phyloP scores from a whole-genome alignment of 306 rosid genomes.

The Coriaria nepalensis region DNA sequence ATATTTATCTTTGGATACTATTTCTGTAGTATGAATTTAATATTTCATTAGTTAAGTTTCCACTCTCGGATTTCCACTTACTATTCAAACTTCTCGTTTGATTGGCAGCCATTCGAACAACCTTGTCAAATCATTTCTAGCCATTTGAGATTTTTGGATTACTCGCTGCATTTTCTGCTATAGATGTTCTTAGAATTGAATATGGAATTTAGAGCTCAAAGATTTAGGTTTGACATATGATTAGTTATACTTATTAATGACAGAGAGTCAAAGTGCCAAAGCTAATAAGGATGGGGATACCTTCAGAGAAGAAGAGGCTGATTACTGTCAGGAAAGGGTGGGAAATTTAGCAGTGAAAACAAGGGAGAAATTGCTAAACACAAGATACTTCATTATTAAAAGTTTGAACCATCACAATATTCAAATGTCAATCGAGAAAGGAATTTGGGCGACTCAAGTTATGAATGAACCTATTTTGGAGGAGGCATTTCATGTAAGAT shows the following conservation, averaged over 20 bases:
- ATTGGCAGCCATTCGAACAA: too few species aligned
- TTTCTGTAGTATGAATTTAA: too few species aligned
- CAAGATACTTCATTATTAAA: conserved; percentile 59
- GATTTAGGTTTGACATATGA: too few species aligned
- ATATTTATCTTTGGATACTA: too few species aligned
- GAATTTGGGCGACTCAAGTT: conserved; percentile 88
- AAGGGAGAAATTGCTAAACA: conserved; percentile 25
- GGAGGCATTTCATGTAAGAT: conserved; percentile 73
- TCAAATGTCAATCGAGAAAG: conserved; percentile 53
- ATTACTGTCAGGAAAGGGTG: conserved; percentile 19
- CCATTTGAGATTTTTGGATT: too few species aligned
- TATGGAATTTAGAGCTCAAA: background rate
- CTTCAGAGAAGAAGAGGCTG: conserved; percentile 26
- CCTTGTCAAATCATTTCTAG: too few species aligned
- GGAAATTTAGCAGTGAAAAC: conserved; percentile 26
- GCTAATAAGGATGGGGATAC: conserved; percentile 26
- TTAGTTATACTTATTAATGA: conserved; percentile 12
- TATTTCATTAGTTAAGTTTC: too few species aligned
- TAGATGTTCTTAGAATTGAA: background rate
- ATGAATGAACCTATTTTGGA: conserved; percentile 65
- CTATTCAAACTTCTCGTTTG: too few species aligned
- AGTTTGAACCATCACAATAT: conserved; percentile 59
- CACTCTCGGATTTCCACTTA: too few species aligned
- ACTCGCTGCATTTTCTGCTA: too few species aligned
- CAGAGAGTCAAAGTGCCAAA: conserved; percentile 51